Evolutionary conservation across 805 yeast genomes (phyloP), one percentile per base, ranked within the genome.

Genomic region (Tetrapisispora taiwanensis): DNA sequence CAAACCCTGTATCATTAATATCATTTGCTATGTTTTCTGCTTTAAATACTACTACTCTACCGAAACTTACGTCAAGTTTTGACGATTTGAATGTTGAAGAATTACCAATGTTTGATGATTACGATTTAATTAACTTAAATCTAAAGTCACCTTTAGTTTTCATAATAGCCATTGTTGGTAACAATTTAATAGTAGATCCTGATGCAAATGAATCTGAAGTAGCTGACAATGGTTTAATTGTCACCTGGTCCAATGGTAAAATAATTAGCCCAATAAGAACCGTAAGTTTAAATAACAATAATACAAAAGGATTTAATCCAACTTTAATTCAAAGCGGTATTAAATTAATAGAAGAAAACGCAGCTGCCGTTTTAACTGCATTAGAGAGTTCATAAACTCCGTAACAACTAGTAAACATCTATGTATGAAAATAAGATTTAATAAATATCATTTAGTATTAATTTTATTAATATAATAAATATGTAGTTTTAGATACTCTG

Each of bases 61-160:
- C 97, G 6, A 69, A 78, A 38, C 65, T 87, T 43, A 68, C 77
- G 1, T 83, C 94, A 14, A 76, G 79, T 28, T 78, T 78, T 28
- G 79, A 84, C 55, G 79, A 75, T 45, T 56, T 65, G 28, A 79
- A 79, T 47, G 76, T 86, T 18, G 95, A 83, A 58, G 96, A 89
- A 61, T 81, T 84, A 49, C 97, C 97, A 1, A 82, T 86, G 0
- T 89, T 90, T 55, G 79, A 89, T 34, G 97, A 89, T 55, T 95
- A 87, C 52, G 73, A 69, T 49, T 52, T 90, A 84, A 89, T 81
- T 70, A 55, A 69, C 67, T 48, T 76, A 81, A 24, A 70, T 51
- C 44, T 71, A 56, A 32, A 76, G 63, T 71, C 74, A 37, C 95
- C 97, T 0, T 62, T 90, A 15, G 66, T 85, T 32, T 78, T 92